A percentile compares a stretch with the other conserved stretches of the same genome.
Evolutionary conservation across 139 green algal genomes (phyloP).

Genomic region (Zygnema cylindricum): DNA sequence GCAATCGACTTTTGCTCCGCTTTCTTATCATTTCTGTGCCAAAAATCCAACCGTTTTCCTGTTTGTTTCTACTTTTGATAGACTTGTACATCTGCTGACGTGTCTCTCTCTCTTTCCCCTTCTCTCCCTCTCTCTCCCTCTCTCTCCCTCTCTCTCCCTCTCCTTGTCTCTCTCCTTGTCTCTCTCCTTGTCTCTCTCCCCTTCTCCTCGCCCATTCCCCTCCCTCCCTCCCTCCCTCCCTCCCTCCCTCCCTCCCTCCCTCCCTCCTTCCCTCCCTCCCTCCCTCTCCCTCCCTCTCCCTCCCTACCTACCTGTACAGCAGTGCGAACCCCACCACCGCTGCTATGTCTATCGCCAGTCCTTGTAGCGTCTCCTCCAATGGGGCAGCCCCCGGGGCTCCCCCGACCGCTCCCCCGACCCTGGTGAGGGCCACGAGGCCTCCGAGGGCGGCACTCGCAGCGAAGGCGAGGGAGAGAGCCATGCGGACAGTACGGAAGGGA

Average conservation of each 20-base stretch:
- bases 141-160: not conserved
- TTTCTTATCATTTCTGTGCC: too few relatives aligned
- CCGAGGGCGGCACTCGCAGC: slow-evolving; percentile 39
- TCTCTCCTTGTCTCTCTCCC: not conserved
- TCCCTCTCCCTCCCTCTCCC: not conserved
- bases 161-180: not conserved
- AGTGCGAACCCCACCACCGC: slow-evolving; percentile 37
- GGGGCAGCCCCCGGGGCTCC: slow-evolving; percentile 39
- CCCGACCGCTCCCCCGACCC: slow-evolving; percentile 18
- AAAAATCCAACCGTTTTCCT: too few relatives aligned
- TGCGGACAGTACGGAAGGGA: slow-evolving; percentile 57
- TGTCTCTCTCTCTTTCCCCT: not conserved
- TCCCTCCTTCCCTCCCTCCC: not conserved
- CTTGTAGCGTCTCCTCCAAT: slow-evolving; percentile 42
- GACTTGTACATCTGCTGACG: not conserved
- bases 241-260: not conserved
- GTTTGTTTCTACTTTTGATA: too few relatives aligned
- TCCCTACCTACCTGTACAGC: not conserved
- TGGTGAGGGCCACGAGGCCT: slow-evolving; percentile 29
- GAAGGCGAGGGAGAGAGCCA: slow-evolving; percentile 55
- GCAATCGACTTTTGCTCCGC: slow-evolving; percentile 5
- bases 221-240: not conserved
- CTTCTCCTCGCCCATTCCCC: not conserved
- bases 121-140: not conserved
- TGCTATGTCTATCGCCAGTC: slow-evolving; percentile 46